Percentiles rank a stretch among this genome's conserved stretches.
Evolutionary conservation across 2,329 filamentous ascomycete genomes (phyloP).

Genomic region (Shiraia sp.): DNA sequence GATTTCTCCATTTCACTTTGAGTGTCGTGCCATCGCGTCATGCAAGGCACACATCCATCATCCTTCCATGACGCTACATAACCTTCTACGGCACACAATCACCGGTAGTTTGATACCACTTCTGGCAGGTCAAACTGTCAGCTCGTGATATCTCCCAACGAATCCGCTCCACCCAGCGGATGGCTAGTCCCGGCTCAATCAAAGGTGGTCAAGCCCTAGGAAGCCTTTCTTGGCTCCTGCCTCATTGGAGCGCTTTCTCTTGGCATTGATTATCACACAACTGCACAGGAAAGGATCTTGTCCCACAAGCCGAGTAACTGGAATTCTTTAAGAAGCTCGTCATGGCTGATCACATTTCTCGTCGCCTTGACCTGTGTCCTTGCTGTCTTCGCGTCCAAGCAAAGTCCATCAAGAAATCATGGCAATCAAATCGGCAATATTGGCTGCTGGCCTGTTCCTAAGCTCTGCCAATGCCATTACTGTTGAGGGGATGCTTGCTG

Average conservation of each 20-base stretch:
- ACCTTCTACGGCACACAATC: constrained; percentile 9
- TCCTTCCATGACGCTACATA: constrained; percentile 9
- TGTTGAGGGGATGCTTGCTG: constrained; percentile 30
- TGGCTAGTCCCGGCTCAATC: constrained; percentile 17
- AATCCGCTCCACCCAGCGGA: constrained; percentile 17
- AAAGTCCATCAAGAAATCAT: constrained; percentile 25
- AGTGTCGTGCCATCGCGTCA: no score
- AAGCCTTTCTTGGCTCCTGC: constrained; percentile 26
- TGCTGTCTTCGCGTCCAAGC: constrained; percentile 3
- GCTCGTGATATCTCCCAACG: constrained; percentile 11
- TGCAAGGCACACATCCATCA: constrained; percentile 5
- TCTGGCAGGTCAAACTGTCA: constrained; percentile 24
- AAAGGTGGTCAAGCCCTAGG: constrained; percentile 24
- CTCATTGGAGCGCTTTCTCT: constrained; percentile 24
- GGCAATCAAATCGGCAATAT: constrained; percentile 28
- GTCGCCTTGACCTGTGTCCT: constrained; percentile 7
- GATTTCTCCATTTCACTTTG: no score
- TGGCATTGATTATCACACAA: constrained; percentile 18
- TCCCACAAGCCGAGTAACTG: constrained; percentile 13
- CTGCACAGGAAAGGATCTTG: constrained; percentile 10
- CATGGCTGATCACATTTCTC: constrained; percentile 4
- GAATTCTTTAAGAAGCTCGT: constrained; percentile 20
- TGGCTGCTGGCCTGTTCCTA: constrained; percentile 32
- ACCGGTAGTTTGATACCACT: constrained; percentile 11
- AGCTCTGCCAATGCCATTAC: constrained; percentile 30